These are phyloP conservation scores for Aspergillus avenaceus DNA, from an alignment of 495 filamentous ascomycete genomes.

Conservation along the genomic window DNA sequence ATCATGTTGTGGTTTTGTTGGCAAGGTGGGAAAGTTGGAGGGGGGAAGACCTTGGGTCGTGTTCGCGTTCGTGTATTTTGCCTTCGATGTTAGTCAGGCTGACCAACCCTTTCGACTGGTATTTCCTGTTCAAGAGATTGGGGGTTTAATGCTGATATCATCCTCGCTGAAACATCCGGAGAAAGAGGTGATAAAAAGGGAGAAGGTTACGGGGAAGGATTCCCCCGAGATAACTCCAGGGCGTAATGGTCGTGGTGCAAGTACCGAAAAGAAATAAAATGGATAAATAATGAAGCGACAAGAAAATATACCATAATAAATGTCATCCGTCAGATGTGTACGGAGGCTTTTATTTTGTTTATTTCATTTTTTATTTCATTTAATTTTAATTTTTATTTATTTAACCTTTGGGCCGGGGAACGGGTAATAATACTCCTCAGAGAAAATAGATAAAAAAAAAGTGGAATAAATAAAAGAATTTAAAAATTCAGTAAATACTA, in stretches of 20 bases:
- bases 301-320: too few species aligned
- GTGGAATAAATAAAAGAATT: constrained; percentile 1
- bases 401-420: neutral
- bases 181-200: neutral
- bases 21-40: neutral
- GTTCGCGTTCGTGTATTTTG: too few species aligned
- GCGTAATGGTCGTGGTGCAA: neutral
- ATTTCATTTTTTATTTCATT: too few species aligned
- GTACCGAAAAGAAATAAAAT: neutral
- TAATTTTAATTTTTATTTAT: neutral
- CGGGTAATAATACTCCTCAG: neutral
- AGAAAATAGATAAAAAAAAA: neutral
- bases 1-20: neutral
- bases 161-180: neutral
- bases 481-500: neutral
- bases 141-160: neutral
- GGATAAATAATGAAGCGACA: too few species aligned
- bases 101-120: neutral
- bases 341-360: neutral
- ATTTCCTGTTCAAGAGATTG: neutral
- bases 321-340: neutral
- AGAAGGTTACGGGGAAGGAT: neutral
- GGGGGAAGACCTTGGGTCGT: neutral
- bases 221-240: neutral
- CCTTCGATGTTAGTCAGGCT: too few species aligned